phyloP scores from a whole-genome alignment of 495 filamentous ascomycete species.

The Aspergillus haitiensis region DNA sequence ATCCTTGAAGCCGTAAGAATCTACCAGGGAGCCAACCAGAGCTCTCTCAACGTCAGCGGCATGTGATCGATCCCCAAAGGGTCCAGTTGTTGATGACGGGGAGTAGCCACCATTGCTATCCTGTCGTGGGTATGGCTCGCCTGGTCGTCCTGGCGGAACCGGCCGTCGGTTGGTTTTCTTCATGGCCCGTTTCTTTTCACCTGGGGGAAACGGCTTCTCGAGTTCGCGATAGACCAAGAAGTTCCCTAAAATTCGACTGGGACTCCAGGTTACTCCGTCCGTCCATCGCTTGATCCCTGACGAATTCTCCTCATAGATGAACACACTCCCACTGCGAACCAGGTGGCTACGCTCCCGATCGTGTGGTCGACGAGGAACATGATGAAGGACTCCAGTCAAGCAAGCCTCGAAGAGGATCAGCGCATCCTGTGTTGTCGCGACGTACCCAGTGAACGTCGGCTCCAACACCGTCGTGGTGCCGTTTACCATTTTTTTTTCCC shows the following conservation, averaged over 20 bases:
- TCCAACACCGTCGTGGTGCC: conserved; percentile 49
- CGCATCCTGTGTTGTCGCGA: conserved; percentile 72
- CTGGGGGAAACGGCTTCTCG: conserved; percentile 76
- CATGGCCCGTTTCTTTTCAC: conserved; percentile 85
- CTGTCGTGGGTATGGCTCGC: conserved; percentile 56
- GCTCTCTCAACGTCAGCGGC: conserved; percentile 62
- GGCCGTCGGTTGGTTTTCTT: conserved; percentile 61
- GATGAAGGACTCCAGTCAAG: conserved; percentile 64
- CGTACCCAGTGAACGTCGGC: conserved; percentile 64
- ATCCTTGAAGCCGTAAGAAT: conserved; percentile 85
- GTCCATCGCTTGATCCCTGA: conserved; percentile 95
- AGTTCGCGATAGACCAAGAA: conserved; percentile 89
- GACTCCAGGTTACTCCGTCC: conserved; percentile 85
- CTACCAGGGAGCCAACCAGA: conserved; percentile 77
- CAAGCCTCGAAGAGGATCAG: conserved; percentile 74
- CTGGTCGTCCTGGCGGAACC: conserved; percentile 40
- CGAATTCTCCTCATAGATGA: conserved; percentile 86
- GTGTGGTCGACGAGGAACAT: conserved; percentile 79
- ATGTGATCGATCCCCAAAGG: conserved; percentile 43
- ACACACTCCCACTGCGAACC: conserved; percentile 80
- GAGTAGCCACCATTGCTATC: conserved; percentile 47
- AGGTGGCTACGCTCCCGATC: conserved; percentile 73
- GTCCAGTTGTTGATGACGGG: conserved; percentile 39
- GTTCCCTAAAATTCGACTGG: conserved; percentile 83
- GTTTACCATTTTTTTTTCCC: conserved; percentile 43